Percentiles rank a stretch among this genome's conserved stretches.
phyloP scores from a whole-genome alignment of 371 early-diverging fungal species.

The Rhizopus sp. region DNA sequence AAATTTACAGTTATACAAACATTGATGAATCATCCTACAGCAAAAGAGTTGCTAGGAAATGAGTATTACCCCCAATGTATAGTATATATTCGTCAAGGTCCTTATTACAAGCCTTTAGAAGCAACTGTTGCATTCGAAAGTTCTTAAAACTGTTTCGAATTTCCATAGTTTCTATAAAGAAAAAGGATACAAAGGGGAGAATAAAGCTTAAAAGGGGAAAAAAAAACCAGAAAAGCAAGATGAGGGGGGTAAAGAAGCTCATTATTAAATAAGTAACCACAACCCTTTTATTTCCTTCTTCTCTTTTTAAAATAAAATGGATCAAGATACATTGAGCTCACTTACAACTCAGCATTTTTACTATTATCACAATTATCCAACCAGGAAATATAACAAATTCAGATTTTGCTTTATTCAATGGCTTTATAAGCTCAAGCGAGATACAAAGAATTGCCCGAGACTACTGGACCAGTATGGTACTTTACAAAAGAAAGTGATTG shows the following conservation, averaged over 20 bases:
- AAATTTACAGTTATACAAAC: slow-evolving; percentile 47
- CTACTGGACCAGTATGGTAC: slow-evolving; percentile 19
- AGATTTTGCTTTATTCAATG: slow-evolving; percentile 7
- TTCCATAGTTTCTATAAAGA: not conserved
- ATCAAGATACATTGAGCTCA: not conserved
- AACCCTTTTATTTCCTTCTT: slow-evolving; percentile 1
- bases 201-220: too few species aligned
- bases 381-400: not conserved
- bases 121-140: slow-evolving; percentile 43
- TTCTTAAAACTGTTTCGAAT: slow-evolving; percentile 22
- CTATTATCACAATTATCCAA: too few species aligned
- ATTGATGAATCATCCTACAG: slow-evolving; percentile 24
- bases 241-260: slow-evolving; percentile 9
- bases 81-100: slow-evolving; percentile 47
- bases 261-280: slow-evolving; percentile 10
- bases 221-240: not conserved
- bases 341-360: too few species aligned
- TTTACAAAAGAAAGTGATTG: slow-evolving; percentile 19
- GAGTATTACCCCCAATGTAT: slow-evolving; percentile 31
- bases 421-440: not conserved
- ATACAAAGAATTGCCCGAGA: not conserved
- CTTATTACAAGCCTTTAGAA: slow-evolving; percentile 33
- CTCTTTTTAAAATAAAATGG: not conserved
- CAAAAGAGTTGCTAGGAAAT: slow-evolving; percentile 22
- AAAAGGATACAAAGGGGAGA: slow-evolving; percentile 4